A percentile compares a stretch with the other conserved stretches of the same genome.
These are phyloP conservation scores for Leccinellum albellum DNA, from an alignment of 768 basidiomycete species.

Conservation along the genomic window DNA sequence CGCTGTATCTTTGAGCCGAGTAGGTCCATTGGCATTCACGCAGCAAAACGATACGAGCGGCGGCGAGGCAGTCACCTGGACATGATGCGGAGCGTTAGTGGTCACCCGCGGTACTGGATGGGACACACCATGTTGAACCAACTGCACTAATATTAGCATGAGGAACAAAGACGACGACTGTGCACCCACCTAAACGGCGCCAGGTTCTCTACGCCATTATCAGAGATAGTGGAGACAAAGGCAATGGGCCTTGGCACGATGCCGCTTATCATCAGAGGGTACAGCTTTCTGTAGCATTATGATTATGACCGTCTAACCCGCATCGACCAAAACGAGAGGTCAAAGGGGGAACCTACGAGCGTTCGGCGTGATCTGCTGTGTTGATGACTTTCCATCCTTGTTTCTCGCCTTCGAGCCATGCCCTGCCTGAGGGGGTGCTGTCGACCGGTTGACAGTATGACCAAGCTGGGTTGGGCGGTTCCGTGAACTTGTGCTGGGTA, in stretches of 20 bases:
- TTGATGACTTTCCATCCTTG: constrained; percentile 35
- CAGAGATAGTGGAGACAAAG: constrained; percentile 37
- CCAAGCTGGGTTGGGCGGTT: constrained; percentile 32
- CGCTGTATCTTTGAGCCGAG: constrained; percentile 40
- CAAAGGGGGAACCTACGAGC: constrained; percentile 17
- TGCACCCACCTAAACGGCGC: constrained; percentile 38
- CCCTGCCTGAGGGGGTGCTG: constrained; percentile 27
- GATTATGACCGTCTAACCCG: neutral
- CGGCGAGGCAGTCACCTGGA: constrained; percentile 20
- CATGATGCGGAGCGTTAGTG: neutral
- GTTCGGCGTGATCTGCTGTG: constrained; percentile 25
- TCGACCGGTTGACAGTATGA: constrained; percentile 28
- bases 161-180: neutral
- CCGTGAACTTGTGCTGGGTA: constrained; percentile 22
- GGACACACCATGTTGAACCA: constrained; percentile 28
- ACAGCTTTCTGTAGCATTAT: constrained; percentile 20
- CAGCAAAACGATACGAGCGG: constrained; percentile 39
- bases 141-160: constrained; percentile 10
- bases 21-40: constrained; percentile 5
- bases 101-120: neutral
- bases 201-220: constrained; percentile 37
- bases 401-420: constrained; percentile 34
- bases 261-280: constrained; percentile 36
- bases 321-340: neutral
- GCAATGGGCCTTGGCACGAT: constrained; percentile 45